These are phyloP conservation scores for Coelastrella sp. DNA, from an alignment of 139 green algal species.

Conservation along the genomic window DNA sequence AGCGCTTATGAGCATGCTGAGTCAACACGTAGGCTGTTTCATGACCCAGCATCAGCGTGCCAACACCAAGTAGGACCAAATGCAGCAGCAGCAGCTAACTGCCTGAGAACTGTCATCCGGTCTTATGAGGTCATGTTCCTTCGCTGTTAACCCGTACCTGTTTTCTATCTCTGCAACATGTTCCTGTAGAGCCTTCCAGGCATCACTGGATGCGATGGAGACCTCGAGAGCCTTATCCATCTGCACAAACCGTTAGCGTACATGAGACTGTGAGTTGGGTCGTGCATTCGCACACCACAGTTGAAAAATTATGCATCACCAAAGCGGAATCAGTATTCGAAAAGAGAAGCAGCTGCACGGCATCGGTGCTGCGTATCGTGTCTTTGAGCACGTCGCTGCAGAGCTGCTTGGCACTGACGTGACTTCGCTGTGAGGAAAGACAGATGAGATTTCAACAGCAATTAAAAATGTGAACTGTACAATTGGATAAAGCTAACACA, in stretches of 20 bases:
- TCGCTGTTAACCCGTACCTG: slow-evolving; percentile 62
- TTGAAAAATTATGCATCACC: not conserved
- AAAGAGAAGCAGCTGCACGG: too few species aligned
- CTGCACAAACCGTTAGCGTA: slow-evolving; percentile 15
- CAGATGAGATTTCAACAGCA: too few species aligned
- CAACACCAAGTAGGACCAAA: not conserved
- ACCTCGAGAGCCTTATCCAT: slow-evolving; percentile 41
- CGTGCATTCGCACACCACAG: too few species aligned
- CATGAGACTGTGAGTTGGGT: not conserved
- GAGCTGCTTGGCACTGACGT: not conserved
- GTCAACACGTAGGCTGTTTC: too few species aligned
- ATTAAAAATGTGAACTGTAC: too few species aligned
- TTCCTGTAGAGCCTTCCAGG: slow-evolving; percentile 84
- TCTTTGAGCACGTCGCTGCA: not conserved
- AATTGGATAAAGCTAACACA: not conserved
- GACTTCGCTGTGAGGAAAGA: not conserved
- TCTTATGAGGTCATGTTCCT: not conserved
- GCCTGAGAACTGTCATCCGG: not conserved
- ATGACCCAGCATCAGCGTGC: not conserved
- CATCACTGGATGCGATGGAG: slow-evolving; percentile 72
- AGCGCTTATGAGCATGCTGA: too few species aligned
- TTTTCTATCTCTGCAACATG: slow-evolving; percentile 88
- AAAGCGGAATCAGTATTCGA: not conserved
- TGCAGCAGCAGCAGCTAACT: not conserved
- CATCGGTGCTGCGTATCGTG: too few species aligned